These are phyloP conservation scores for Russula sp. DNA, from an alignment of 768 basidiomycete species.

Conservation along the genomic window DNA sequence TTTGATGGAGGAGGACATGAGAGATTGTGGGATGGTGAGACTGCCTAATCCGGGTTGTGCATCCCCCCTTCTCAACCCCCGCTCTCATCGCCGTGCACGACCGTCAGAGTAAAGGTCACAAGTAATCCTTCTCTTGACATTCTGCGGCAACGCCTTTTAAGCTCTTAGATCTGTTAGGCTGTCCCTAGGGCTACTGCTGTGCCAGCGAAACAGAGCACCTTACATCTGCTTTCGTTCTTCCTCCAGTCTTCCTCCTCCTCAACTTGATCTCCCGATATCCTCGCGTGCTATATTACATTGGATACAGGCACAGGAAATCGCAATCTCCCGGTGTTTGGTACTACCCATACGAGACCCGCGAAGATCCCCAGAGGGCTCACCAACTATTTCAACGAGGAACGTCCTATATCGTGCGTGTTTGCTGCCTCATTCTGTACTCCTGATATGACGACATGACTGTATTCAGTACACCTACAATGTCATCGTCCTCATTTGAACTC, in stretches of 20 bases:
- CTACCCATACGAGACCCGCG: too few species aligned
- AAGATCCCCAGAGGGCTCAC: too few species aligned
- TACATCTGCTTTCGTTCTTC: background rate
- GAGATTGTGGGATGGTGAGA: background rate
- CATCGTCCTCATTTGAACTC: slow-evolving; percentile 9
- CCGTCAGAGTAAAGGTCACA: background rate
- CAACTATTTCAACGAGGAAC: background rate
- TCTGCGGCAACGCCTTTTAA: background rate
- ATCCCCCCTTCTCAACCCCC: slow-evolving; percentile 3
- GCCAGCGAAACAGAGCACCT: background rate
- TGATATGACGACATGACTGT: background rate
- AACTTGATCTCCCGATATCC: background rate
- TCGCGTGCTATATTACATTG: background rate
- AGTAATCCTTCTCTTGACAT: background rate
- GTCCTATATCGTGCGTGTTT: background rate
- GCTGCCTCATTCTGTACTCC: background rate
- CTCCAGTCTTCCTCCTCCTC: background rate
- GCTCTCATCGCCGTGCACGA: background rate
- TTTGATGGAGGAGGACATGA: slow-evolving; percentile 23
- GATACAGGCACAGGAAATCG: background rate
- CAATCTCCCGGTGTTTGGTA: background rate
- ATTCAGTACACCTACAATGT: background rate
- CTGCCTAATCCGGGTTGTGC: too few species aligned
- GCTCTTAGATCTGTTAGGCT: background rate
- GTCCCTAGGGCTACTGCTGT: background rate